Base-by-base conservation (phyloP, 805 yeast genomes). In the Hyphopichia homilentoma region DNA sequence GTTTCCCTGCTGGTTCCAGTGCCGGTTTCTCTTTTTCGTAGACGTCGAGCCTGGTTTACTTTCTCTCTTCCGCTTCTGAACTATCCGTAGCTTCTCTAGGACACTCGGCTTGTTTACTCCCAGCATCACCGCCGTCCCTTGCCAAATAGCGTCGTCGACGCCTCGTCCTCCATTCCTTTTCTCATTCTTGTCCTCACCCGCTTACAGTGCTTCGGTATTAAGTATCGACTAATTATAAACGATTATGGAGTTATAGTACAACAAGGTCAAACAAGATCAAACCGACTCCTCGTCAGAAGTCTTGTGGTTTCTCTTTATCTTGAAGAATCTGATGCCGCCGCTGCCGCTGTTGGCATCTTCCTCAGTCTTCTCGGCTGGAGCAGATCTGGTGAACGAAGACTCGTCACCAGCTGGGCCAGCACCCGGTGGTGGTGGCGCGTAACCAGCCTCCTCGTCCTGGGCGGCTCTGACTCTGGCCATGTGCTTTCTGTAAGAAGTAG, bases 321-420 rank as follows among this genome's bases (percentile, higher is more conserved):
- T 81, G 70, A 82, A 83, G 60, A 82, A 83, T 59, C 84, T 79
- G 49, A 83, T 81, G 29, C 89, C 89, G 22, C 71, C 70, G 27
- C 54, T 46, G 40, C 72, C 66, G n/a, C n/a, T n/a, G 36, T 72
- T 74, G 35, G 66, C 61, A 37, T 52, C 54, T 43, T 55, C 61
- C 26, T 40, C 38, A 29, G 48, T 52, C 5, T 27, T 27, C 20
- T 38, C 52, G 11, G 47, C 46, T 13, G 59, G 60, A 13, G 53
- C 51, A 28, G 58, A 30, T 56, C 71, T 63, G 35, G 71, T 66
- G 48, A 65, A 66, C 11, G 70, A 63, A 6, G 67, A 58, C 32
- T 58, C 63, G 43, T 65, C 71, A 50, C 60, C 60, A 30, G 38
- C 48, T 23, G 49, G 52, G 39, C 44, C 59, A 38, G 41, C 56